These are phyloP conservation scores for Phellopilus nigrolimitatus DNA, from an alignment of 1,284 basidiomycete species.

Conservation along the genomic window DNA sequence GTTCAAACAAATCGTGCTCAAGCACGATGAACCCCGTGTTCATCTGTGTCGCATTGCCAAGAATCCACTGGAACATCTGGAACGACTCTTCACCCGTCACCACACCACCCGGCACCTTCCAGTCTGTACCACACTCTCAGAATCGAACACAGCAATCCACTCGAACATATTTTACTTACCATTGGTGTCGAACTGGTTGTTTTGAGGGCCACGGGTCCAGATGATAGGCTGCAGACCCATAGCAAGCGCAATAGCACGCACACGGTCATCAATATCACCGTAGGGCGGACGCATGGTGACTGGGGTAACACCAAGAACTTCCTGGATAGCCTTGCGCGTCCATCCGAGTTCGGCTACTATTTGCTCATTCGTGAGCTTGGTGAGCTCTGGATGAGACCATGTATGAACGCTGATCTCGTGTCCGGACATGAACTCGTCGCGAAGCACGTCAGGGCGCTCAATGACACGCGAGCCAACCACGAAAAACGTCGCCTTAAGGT, in stretches of 20 bases:
- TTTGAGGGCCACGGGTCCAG: slow-evolving; percentile 63
- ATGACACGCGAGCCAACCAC: slow-evolving; percentile 88
- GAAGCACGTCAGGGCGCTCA: slow-evolving; percentile 70
- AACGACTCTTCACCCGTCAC: slow-evolving; percentile 56
- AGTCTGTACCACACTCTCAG: slow-evolving; percentile 46
- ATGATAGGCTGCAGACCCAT: slow-evolving; percentile 82
- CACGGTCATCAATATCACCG: slow-evolving; percentile 71
- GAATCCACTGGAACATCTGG: slow-evolving; percentile 55
- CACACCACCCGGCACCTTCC: slow-evolving; percentile 73
- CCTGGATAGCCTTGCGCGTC: slow-evolving; percentile 82
- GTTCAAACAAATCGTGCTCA: slow-evolving; percentile 81
- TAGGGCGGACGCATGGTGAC: slow-evolving; percentile 56
- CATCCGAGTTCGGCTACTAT: slow-evolving; percentile 93
- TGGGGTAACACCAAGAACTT: slow-evolving; percentile 74
- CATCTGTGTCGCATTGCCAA: slow-evolving; percentile 53
- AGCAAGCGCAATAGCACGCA: slow-evolving; percentile 76
- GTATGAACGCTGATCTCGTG: slow-evolving; percentile 80
- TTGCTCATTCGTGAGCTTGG: slow-evolving; percentile 79
- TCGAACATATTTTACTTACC: slow-evolving; percentile 35
- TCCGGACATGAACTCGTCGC: slow-evolving; percentile 82
- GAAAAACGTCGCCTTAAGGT: slow-evolving; percentile 85
- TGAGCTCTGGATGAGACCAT: slow-evolving; percentile 75
- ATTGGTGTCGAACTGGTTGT: slow-evolving; percentile 75
- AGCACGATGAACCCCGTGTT: slow-evolving; percentile 82
- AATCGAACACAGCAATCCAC: slow-evolving; percentile 10